Evolutionary conservation across 371 early-diverging fungal species (phyloP), one percentile per base, ranked within the genome.

Genomic region (Quaeritorhiza haematococci): DNA sequence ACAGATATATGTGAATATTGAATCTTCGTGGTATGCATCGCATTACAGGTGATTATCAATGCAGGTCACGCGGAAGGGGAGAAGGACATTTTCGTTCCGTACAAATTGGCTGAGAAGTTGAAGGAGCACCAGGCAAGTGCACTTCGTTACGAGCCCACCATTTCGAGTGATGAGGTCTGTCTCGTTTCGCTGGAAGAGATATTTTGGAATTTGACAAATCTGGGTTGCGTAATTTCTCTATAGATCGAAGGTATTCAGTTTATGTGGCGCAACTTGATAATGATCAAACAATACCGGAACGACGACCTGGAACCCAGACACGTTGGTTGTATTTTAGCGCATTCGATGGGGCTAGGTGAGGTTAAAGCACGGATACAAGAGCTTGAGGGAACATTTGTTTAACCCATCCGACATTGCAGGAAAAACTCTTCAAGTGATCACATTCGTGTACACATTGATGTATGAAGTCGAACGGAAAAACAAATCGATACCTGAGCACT

Each of bases 291-390:
- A 23, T 63, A 66, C 6, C 28, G 24, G 7, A 45, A 21, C n/a
- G 55, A 64, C 30, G 62, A 33, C 30, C 49, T 45, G 19, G 26
- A n/a, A 15, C 10, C 45, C 17, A 3, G 26, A 10, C 56, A 64
- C 43, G 49, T 59, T 38, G 94, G 94, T 0, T 91, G 93, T 49
- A 80, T 94, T 19, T 74, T 96, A 30, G 91, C 92, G 0, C 93
- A 94, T 71, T 76, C 87, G 3, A 93, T 95, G 93, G 95, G 95
- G 0, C 68, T 93, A 23, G 94, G 87, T 60, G 35, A 2, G 44
- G 38, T 51, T 23, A 7, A 8, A 50, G 34, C 34, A 29, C 28
- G 15, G 33, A 10, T n/a, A 48, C 38, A 8, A 7, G 24, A 29
- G 38, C 38, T 7, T 45, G 45, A 17, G 24, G 15, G n/a, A 17